Percentiles rank a stretch among this genome's conserved stretches.
Evolutionary conservation across 345 rosid genomes (phyloP).

Genomic region (Syzygium jambos): DNA sequence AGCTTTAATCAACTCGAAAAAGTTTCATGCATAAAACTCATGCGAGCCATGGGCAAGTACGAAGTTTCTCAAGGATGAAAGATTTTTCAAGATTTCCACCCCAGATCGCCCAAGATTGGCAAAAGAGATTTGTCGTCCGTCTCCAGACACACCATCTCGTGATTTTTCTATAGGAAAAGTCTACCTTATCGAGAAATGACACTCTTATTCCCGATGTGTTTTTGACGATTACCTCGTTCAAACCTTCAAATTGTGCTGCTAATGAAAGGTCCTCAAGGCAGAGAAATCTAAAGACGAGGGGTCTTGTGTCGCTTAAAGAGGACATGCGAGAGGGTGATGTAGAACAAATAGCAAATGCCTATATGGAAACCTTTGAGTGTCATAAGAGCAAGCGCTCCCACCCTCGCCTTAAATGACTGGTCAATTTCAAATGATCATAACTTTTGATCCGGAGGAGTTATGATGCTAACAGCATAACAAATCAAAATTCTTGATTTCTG

Average conservation of each 20-base stretch:
- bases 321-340: not conserved
- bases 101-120: not conserved
- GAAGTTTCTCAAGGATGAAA: not conserved
- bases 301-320: not conserved
- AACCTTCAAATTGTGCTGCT: not conserved
- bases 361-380: too few species aligned
- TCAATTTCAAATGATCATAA: too few species aligned
- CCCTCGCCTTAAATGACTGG: too few species aligned
- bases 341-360: too few species aligned
- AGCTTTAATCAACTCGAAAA: not conserved
- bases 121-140: not conserved
- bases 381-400: too few species aligned
- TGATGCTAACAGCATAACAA: too few species aligned
- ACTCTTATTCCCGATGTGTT: not conserved
- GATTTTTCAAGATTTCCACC: not conserved
- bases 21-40: not conserved
- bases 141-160: not conserved
- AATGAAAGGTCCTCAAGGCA: not conserved
- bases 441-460: too few species aligned
- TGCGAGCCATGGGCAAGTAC: not conserved
- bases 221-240: not conserved
- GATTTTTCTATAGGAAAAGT: not conserved
- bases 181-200: not conserved
- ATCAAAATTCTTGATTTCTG: too few species aligned
- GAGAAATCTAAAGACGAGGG: not conserved